These are phyloP conservation scores for Spathaspora girioi DNA, from an alignment of 805 yeast genomes.

Conservation along the genomic window DNA sequence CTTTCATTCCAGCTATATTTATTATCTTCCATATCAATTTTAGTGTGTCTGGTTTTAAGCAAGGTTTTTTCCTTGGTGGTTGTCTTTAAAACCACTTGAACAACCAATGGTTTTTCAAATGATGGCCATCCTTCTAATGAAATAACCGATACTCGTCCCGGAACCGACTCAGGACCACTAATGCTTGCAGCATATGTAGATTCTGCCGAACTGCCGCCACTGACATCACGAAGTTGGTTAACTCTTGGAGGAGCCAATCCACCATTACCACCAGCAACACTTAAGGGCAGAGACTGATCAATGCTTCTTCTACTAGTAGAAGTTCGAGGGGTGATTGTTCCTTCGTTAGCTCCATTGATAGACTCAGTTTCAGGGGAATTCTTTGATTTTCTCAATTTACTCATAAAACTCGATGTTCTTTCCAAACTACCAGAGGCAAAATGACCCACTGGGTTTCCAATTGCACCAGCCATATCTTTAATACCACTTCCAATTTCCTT, in stretches of 20 bases:
- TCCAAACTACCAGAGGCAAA: slow-evolving; percentile 20
- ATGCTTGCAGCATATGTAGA: slow-evolving; percentile 34
- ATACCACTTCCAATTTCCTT: slow-evolving; percentile 33
- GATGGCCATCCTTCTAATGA: slow-evolving; percentile 43
- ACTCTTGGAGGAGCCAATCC: slow-evolving; percentile 36
- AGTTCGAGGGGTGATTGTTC: not conserved
- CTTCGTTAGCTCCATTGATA: slow-evolving; percentile 6
- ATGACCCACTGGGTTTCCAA: not conserved
- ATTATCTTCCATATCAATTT: slow-evolving; percentile 43
- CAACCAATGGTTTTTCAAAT: slow-evolving; percentile 32
- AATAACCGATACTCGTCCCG: slow-evolving; percentile 54
- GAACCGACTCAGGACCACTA: slow-evolving; percentile 34
- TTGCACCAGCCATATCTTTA: slow-evolving; percentile 40
- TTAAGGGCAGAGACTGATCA: slow-evolving; percentile 5
- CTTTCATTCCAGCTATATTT: slow-evolving; percentile 57
- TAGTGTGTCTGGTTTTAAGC: slow-evolving; percentile 59
- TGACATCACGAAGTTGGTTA: slow-evolving; percentile 17
- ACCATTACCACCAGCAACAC: too few relatives aligned
- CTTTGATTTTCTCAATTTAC: slow-evolving; percentile 7
- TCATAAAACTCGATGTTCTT: slow-evolving; percentile 4
- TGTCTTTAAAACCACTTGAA: slow-evolving; percentile 51
- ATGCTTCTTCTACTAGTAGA: not conserved
- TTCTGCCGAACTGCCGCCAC: slow-evolving; percentile 25
- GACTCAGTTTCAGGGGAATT: not conserved
- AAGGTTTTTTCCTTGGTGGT: slow-evolving; percentile 52